phyloP scores from a whole-genome alignment of 2,329 filamentous ascomycete species.

The Aspergillus hiratsukae region DNA sequence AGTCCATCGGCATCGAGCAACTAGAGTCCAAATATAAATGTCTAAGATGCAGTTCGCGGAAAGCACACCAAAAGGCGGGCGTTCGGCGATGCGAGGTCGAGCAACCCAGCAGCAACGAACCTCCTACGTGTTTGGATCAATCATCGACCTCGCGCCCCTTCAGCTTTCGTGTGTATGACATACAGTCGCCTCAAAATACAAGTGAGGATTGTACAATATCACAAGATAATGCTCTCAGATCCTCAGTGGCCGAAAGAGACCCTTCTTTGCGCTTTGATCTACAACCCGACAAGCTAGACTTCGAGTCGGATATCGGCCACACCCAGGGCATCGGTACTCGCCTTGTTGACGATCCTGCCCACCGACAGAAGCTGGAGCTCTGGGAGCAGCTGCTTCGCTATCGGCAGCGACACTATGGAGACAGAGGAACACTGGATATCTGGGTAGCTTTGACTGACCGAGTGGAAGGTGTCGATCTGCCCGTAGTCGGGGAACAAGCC shows the following conservation, averaged over 20 bases:
- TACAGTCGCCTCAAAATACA: constrained; percentile 15
- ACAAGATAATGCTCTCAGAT: not conserved
- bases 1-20: constrained; percentile 30
- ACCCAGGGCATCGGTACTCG: constrained; percentile 31
- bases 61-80: constrained; percentile 5
- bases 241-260: not conserved
- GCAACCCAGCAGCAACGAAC: constrained; percentile 1
- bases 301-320: constrained; percentile 41
- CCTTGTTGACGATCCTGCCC: constrained; percentile 32
- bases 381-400: constrained; percentile 44
- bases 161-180: constrained; percentile 26
- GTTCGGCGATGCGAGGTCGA: constrained; percentile 5
- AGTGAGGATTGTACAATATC: not conserved
- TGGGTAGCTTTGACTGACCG: constrained; percentile 37
- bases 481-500: constrained; percentile 32
- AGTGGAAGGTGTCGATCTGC: constrained; percentile 28
- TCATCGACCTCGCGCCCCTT: constrained; percentile 9
- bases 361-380: constrained; percentile 35
- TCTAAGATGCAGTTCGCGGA: constrained; percentile 25
- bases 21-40: constrained; percentile 24
- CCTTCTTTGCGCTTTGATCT: constrained; percentile 17
- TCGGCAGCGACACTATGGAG: constrained; percentile 41
- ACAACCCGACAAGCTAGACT: constrained; percentile 34
- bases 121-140: constrained; percentile 3
- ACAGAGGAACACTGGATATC: constrained; percentile 38